These are phyloP conservation scores for Eucalyptus grandis DNA, from an alignment of 345 rosid genomes.

Conservation along the genomic window DNA sequence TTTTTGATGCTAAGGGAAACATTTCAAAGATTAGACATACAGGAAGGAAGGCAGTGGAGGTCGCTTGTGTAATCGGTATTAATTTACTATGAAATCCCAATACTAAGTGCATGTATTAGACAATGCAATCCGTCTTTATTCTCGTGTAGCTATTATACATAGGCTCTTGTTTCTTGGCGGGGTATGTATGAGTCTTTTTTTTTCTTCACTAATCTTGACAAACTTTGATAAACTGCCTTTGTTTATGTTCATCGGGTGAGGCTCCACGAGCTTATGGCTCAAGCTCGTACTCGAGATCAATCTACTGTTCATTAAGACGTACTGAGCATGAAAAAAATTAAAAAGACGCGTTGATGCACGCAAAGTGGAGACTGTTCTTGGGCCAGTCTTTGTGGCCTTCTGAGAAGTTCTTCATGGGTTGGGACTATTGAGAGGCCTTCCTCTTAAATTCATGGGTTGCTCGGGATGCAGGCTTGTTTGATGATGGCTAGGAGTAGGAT, in stretches of 20 bases:
- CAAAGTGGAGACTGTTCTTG: neutral
- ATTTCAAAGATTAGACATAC: neutral
- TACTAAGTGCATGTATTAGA: neutral
- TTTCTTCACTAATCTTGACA: neutral
- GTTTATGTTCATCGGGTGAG: neutral
- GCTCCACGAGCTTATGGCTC: neutral
- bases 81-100: neutral
- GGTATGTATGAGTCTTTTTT: neutral
- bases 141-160: neutral
- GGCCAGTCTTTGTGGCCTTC: neutral
- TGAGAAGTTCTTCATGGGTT: neutral
- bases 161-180: neutral
- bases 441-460: neutral
- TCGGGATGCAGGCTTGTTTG: neutral
- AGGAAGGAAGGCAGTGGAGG: neutral
- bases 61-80: neutral
- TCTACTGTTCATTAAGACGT: neutral
- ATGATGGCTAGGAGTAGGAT: neutral
- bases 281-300: neutral
- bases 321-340: neutral
- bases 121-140: neutral
- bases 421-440: no score
- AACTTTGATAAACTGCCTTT: neutral
- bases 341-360: neutral
- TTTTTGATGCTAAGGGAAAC: neutral